phyloP scores from a whole-genome alignment of 495 filamentous ascomycete species.

The Aspergillus affinis region DNA sequence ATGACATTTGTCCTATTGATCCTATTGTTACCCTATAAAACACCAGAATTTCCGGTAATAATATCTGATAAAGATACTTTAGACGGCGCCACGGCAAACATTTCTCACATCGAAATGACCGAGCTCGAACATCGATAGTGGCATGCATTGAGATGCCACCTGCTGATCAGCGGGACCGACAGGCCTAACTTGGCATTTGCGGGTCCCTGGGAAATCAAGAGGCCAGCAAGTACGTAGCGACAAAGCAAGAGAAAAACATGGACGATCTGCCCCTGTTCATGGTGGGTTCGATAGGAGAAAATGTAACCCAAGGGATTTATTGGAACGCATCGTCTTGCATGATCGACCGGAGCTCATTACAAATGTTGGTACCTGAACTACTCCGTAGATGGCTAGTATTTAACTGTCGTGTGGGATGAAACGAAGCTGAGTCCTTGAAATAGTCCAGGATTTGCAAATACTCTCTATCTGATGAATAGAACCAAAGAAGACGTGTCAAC shows the following conservation, averaged over 20 bases:
- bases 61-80: background rate
- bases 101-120: background rate
- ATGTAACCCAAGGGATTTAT: background rate
- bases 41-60: background rate
- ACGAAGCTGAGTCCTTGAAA: background rate
- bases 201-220: background rate
- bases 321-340: background rate
- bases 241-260: no score
- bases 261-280: background rate
- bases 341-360: background rate
- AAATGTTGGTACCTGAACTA: background rate
- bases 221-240: no score
- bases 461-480: background rate
- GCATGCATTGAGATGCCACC: background rate
- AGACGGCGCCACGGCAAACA: background rate
- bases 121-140: background rate
- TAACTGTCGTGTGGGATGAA: background rate
- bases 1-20: background rate
- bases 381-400: background rate
- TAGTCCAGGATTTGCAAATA: background rate
- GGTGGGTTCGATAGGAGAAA: background rate
- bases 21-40: background rate
- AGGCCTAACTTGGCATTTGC: background rate
- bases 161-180: slow-evolving; percentile 12
- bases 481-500: background rate